Base-by-base conservation (phyloP, 805 yeast species). In the Spathaspora girioi region DNA sequence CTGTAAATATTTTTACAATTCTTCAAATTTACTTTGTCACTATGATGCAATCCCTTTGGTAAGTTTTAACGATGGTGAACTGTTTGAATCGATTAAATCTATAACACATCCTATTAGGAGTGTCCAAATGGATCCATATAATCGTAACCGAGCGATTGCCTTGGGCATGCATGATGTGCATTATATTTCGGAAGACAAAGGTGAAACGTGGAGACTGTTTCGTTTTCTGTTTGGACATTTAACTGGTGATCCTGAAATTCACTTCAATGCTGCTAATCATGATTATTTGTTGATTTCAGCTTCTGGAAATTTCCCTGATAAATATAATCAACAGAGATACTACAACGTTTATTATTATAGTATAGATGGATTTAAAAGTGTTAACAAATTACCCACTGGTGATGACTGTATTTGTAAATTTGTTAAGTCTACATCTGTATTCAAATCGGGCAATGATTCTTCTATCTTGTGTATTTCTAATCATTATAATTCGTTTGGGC, bases 1-100 rank as follows among this genome's bases (percentile, higher is more conserved):
- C 50, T 63, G 6, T 6, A 32, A 48, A 18, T 83, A 79, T 61
- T 80, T 84, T 56, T 86, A 83, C 54, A 87, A 83, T 58, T 77
- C 86, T 0, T 59, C 78, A 0, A 71, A 69, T n/a, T 52, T 81
- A 3, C 47, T 83, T 27, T 59, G 58, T 5, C 52, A 70, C 23
- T 59, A 61, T 5, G 59, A 67, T 0, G 43, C 51, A 0, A 53
- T 48, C 2, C 49, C 80, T 1, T 63, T 58, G 10, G 58, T 71
- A 8, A 78, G 86, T 2, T 61, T 57, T 11, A 77, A 84, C 59
- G 76, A 80, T 59, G 90, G 89, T 8, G 45, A 56, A 0, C 49
- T 45, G 1, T 55, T 76, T 8, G 60, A 59, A 19, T 67, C 54
- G 5, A 45, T 64, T 26, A 53, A 60, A 15, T 60, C 50, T 38